Base-by-base conservation (phyloP, 108 stramenopile species). In the Nitzschia sp. region DNA sequence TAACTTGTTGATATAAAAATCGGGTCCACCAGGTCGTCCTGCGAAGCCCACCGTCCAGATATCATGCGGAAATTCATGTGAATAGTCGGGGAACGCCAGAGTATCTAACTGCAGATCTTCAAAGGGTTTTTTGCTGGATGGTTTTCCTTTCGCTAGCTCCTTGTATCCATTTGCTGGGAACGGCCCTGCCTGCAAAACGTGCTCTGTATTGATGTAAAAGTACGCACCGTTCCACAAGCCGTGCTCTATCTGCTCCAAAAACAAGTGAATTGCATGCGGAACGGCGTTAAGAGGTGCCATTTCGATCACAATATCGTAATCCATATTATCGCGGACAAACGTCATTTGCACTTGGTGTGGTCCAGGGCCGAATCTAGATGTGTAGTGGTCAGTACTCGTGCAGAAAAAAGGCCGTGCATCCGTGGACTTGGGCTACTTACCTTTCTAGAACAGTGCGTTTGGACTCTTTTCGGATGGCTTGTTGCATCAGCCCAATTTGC, bases 21-120 rank as follows among this genome's bases (percentile, higher is more conserved):
- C 93, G 0, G 95, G 93, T 27, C 97, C 97, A 45, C 90, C 90
- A n/a, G 96, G 96, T 48, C 95, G 71, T 15, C 91, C 90, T 0
- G 91, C 80, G 55, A 86, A 89, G n/a, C 93, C 95, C 1, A 96
- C 58, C 0, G 95, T 96, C 79, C 80, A 91, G 53, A 70, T 58
- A 1, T 35, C 26, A 67, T 96, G 95, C 19, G 88, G 86, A 63
- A 68, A 93, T 0, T 78, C 56, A 2, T 56, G 23, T 19, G 52
- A 64, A 68, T 94, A 96, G 63, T 96, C 95, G 36, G 93, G 92
- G 58, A 85, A 96, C 13, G 84, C 67, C 30, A 94, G 54, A 13
- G 53, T 36, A 29, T 77, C 78, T 50, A 89, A 62, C 3, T 69
- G 54, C 1, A 58, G 31, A 11, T 85, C 75, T 26, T 64, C 64